Base-by-base conservation (phyloP, 805 yeast genomes). In the Yarrowia yakushimensis region DNA sequence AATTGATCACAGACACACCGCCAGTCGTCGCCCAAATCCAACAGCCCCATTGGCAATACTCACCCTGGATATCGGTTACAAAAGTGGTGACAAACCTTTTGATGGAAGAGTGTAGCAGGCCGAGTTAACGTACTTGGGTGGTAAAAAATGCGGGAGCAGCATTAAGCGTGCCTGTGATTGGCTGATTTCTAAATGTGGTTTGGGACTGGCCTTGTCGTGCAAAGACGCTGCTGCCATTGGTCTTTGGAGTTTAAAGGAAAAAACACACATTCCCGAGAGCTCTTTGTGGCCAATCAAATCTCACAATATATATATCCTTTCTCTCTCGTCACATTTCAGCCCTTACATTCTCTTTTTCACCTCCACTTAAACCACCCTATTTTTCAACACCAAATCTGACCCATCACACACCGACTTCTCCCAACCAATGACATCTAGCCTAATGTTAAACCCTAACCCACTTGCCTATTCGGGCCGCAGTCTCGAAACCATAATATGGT, bases 41-140 rank as follows among this genome's bases (percentile, higher is more conserved):
- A 12, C 25, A 6, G 17, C 17, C 33, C 43, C 4, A 9, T 23
- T 22, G 13, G 11, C 57, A 8, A 12, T 52, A 52, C 59, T 52
- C 59, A 52, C 59, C 59, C 59, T 52, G 43, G 59, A 52, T 23
- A 52, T 52, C 59, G 59, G 55, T 52, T 52, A 52, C 59, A 52
- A 52, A 52, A 52, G 59, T 52, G 59, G 59, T 52, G 59, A 52
- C 59, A 52, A 52, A 52, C 59, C 59, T 52, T 48, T 52, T 52
- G 59, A 52, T 52, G 59, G 59, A 52, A 52, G 59, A 52, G 59
- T 52, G 59, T 52, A 52, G 43, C 43, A 36, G 59, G 31, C 59
- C 43, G 59, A 52, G 59, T 52, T 52, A 30, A 52, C 43, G 43
- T 17, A 52, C 59, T 36, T 34, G 59, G 59, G 59, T 52, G 59